Evolutionary conservation across 192 early-diverging fungal genomes (phyloP).

Genomic region (Gonapodya prolifera): DNA sequence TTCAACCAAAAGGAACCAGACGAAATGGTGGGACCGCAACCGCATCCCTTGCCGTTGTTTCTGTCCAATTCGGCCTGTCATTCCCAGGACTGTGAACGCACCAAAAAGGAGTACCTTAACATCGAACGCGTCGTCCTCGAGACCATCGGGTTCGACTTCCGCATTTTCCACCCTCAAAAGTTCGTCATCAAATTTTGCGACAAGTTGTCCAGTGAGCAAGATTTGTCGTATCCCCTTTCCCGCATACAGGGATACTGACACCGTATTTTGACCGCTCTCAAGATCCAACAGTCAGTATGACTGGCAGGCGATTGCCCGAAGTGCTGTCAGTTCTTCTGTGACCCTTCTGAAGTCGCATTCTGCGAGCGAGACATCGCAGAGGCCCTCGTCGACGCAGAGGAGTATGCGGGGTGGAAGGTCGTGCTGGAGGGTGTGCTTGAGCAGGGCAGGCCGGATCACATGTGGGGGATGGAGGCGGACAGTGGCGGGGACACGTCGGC

Average conservation of each 20-base stretch:
- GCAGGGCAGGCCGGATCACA: background rate
- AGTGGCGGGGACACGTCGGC: background rate
- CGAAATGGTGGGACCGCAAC: background rate
- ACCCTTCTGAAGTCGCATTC: background rate
- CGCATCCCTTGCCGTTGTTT: background rate
- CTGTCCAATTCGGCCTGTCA: background rate
- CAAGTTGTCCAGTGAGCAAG: slow-evolving; percentile 40
- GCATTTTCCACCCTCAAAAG: slow-evolving; percentile 56
- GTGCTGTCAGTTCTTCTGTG: background rate
- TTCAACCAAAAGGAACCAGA: slow-evolving; percentile 28
- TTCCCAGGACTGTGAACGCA: background rate
- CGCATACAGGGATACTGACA: too few relatives aligned
- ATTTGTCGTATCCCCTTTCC: too few relatives aligned
- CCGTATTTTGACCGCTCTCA: too few relatives aligned
- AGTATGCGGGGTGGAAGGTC: background rate
- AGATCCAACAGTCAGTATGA: slow-evolving; percentile 17
- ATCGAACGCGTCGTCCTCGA: slow-evolving; percentile 64
- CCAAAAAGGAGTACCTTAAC: slow-evolving; percentile 14
- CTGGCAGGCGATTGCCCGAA: slow-evolving; percentile 24
- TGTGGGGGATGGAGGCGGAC: background rate
- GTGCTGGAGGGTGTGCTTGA: background rate
- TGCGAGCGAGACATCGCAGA: background rate
- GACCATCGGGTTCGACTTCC: slow-evolving; percentile 71
- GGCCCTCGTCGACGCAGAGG: background rate
- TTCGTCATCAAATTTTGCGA: slow-evolving; percentile 61